Evolutionary conservation across 495 filamentous ascomycete species (phyloP), one percentile per base, ranked within the genome.

Genomic region (Penicillium subrubescens): DNA sequence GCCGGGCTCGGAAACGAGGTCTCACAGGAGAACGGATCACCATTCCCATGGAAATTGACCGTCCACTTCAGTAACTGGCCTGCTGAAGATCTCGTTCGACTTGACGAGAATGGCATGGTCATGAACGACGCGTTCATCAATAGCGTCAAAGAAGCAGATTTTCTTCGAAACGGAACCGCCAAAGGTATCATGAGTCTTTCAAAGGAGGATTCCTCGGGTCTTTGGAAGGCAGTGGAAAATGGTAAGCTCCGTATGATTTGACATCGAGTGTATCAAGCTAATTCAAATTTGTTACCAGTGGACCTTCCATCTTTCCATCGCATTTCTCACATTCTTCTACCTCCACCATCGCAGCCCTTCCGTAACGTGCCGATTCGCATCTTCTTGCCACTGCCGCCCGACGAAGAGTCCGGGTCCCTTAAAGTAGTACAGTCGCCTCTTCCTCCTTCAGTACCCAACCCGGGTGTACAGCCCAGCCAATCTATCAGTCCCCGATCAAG

Each of bases 141-240:
- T 69, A 90, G 87, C 65, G 92, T 96, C 63, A 99, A 98, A 76
- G 94, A 97, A 83, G 96, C 95, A 21, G 94, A 97, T 72, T 97
- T 93, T 69, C 80, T 97, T 35, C 87, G 95, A 37, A 93, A 96
- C 63, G 93, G 95, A 21, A 96, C 89, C 14, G 94, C 93, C 3
- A 93, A 94, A 72, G 89, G 88, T 37, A 94, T 98, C 62, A 98
- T 98, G 96, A 90, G 87, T 39, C 78, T 98, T 60, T 92, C 90
- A 31, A 94, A 93, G 75, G 90, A 93, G 34, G 88, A 98, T 70
- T 96, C 92, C 1, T 93, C 90, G 2, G 83, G 87, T 33, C 82
- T 99, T 39, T 98, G 96, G 96, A 86, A 88, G 61, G 84, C 92
- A 5, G 90, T 99, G 14, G 83, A 89, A 73, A 86, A 91, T 66